Evolutionary conservation across 2,329 filamentous ascomycete genomes (phyloP), one percentile per base, ranked within the genome.

Genomic region (Akanthomyces uredinophilus): DNA sequence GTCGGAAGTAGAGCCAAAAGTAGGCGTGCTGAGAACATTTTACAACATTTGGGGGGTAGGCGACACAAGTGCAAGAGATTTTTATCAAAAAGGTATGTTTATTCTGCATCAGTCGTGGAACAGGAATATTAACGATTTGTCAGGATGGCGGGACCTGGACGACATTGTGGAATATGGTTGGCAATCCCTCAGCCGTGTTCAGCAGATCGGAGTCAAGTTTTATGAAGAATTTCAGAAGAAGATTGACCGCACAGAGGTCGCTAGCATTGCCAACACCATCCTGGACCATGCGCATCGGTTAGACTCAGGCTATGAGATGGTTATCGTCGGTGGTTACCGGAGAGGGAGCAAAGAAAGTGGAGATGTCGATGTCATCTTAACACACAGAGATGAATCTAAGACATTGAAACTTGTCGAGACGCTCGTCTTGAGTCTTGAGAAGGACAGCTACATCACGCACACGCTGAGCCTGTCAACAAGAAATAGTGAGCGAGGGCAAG

Each of bases 31-130:
- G 4, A 80, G 84, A 50, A 72, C 82, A 0, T 97, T 98, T 73
- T 90, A 90, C 75, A 81, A 89, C 5, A 96, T 97, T 62, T 96
- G 92, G 90, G 94, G 93, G n/a, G 92, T 97, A 0, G 94, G 90
- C 0, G 88, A 89, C 2, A 86, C 85, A 14, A 95, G 89, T 0
- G 93, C 94, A 0, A 81, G 88, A 18, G 85, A 93, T 1, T 96
- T 96, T 68, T 95, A 93, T 72, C 82, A 85, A 18, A 86, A 85
- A 65, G 84, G 76, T 72, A 58, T 50, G 69, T 55, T 5, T n/a
- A 11, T 16, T 6, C 8, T 29, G 8, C 14, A 53, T 10, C n/a
- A 44, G 7, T n/a, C 11, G 43, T 22, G 32, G 55, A 46, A 22
- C 22, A 3, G 18, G 18, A 51, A 11, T 27, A n/a, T 27, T 35